Conservation (phyloP, 371 early-diverging fungal species). For the Mortierella sp. region DNA sequence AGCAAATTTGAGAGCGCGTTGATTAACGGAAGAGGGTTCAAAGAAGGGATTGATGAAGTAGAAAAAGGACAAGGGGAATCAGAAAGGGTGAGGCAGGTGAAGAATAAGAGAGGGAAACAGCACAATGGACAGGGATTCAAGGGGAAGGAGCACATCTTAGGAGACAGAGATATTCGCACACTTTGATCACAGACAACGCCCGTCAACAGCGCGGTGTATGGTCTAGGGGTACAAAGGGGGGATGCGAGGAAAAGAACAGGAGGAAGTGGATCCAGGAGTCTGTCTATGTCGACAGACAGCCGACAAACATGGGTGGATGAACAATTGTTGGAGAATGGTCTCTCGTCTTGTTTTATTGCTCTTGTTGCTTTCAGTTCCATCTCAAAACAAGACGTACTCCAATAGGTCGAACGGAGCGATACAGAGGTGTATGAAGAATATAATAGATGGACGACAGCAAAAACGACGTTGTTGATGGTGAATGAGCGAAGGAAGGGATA, state of each 20-base stretch:
- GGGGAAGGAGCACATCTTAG: not conserved
- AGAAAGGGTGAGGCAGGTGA: not conserved
- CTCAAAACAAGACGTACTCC: not conserved
- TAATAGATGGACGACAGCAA: not conserved
- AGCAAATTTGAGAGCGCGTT: not conserved
- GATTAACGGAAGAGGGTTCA: not conserved
- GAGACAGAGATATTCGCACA: not conserved
- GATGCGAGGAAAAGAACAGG: not conserved
- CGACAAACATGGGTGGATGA: not conserved
- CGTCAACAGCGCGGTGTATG: not conserved
- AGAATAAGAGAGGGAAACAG: not conserved
- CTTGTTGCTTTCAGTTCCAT: not conserved
- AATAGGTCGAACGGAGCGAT: not conserved
- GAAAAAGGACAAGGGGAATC: not conserved
- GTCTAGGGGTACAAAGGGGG: not conserved
- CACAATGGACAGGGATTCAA: not conserved
- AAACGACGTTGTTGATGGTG: not conserved
- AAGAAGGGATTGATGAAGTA: not conserved
- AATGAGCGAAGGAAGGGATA: not conserved
- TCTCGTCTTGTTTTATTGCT: not conserved
- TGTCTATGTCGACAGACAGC: not conserved
- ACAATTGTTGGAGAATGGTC: not conserved
- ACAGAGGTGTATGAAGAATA: not conserved
- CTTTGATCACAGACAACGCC: not conserved
- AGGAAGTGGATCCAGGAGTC: not conserved